Evolutionary conservation across 23 red algal species (phyloP), one percentile per base, ranked within the genome.

Genomic region (Gracilaria gracilis): DNA sequence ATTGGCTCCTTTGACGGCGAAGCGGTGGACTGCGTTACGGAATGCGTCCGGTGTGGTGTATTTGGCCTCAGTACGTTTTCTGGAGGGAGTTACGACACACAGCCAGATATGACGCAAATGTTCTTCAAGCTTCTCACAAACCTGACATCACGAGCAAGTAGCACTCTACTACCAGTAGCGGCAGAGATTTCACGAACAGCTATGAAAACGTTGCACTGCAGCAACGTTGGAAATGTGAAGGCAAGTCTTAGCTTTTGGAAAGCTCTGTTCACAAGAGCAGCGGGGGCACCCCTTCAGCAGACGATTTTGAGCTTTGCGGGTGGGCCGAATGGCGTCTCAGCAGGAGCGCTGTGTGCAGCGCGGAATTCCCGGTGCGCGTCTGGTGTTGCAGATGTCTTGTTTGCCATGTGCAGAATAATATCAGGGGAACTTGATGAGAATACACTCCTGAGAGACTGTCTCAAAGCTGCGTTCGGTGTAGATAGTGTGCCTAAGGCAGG

Each of bases 321-420:
- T 16, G 79, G 79, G 21, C 55, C 79, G 23, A 65, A 82, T 25
- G 58, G 37, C 17, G 50, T 82, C 50, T 48, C 53, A 24, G 58
- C 34, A 1, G 79, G 55, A 8, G 53, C 37, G 1, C 34, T 82
- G 34, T 82, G 79, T 55, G 79, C 79, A 23, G 79, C 79, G 11
- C 32, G 79, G 55, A 42, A 82, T 38, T 54, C 79, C 23, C 48
- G 79, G 25, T 82, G 79, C 25, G 54, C 79, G 29, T 61, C 55
- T 65, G 79, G 40, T 62, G 79, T 61, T 42, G 79, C 79, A 33
- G 79, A 82, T 82, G 79, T 65, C 3, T 47, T 82, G 33, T 82
- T 82, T 55, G 79, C 79, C 21, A 62, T 82, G 79, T 82, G 79
- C 50, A 1, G 58, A 61, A 61, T 62, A 19, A 65, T 82, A 42